Percentiles rank a stretch among this genome's conserved stretches.
Evolutionary conservation across 345 rosid species (phyloP).

Genomic region (Barbarea vulgaris): DNA sequence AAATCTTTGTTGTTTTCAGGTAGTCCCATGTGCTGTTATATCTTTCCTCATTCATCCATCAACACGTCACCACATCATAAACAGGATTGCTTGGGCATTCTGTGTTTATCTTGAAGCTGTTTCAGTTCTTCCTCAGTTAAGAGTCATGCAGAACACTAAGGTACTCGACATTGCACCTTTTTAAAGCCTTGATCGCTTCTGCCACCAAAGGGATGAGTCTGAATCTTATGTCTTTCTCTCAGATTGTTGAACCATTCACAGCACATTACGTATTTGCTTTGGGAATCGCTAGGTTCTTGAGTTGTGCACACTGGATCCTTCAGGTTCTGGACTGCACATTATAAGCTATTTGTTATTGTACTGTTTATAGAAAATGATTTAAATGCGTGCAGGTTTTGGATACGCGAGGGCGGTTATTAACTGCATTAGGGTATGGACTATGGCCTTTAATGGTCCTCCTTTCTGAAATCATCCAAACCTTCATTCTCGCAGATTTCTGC

Average conservation of each 20-base stretch:
- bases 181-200: not conserved
- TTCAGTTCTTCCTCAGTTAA: constrained; percentile 83
- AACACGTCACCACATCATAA: constrained; percentile 62
- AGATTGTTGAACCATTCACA: constrained; percentile 94
- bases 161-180: constrained; percentile 27
- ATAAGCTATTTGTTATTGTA: not conserved
- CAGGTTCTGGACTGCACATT: constrained; percentile 51
- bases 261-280: constrained; percentile 95
- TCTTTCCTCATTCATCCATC: constrained; percentile 76
- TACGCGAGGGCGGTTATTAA: constrained; percentile 63
- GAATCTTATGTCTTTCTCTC: constrained; percentile 29
- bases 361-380: not conserved
- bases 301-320: constrained; percentile 96
- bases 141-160: constrained; percentile 93
- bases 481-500: constrained; percentile 87
- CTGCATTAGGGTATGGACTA: constrained; percentile 81
- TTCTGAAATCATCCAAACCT: constrained; percentile 87
- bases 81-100: constrained; percentile 84
- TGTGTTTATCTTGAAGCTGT: constrained; percentile 94
- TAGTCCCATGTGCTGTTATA: constrained; percentile 69
- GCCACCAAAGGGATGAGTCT: not conserved
- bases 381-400: constrained; percentile 60
- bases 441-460: constrained; percentile 88
- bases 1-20: constrained; percentile 46
- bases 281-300: constrained; percentile 90